Percentiles rank a stretch among this genome's conserved stretches.
Evolutionary conservation across 2,329 filamentous ascomycete genomes (phyloP).

Genomic region (Didymosphaeria variabile): DNA sequence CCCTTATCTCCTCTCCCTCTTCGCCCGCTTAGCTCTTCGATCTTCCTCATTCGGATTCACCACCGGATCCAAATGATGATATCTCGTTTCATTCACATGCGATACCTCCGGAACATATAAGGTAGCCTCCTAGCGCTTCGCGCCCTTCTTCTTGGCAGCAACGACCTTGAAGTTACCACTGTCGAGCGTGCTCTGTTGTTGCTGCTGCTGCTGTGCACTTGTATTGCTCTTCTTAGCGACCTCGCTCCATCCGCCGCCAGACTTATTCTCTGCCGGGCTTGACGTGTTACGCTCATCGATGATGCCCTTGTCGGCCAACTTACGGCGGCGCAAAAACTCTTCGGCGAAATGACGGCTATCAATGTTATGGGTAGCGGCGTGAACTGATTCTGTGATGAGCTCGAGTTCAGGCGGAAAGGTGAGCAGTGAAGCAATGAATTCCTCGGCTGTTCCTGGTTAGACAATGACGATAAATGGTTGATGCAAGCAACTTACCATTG

Average conservation of each 20-base stretch:
- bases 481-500: slow-evolving; percentile 63
- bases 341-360: slow-evolving; percentile 93
- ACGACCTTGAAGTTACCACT: slow-evolving; percentile 87
- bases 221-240: slow-evolving; percentile 95
- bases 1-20: background rate
- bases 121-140: slow-evolving; percentile 44
- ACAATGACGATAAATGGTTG: background rate
- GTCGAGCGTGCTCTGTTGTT: slow-evolving; percentile 51
- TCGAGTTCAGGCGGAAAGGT: slow-evolving; percentile 78
- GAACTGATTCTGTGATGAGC: slow-evolving; percentile 89
- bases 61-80: background rate
- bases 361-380: slow-evolving; percentile 85
- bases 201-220: slow-evolving; percentile 52
- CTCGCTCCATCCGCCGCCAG: slow-evolving; percentile 83
- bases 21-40: background rate
- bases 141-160: slow-evolving; percentile 85
- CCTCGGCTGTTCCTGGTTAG: slow-evolving; percentile 68
- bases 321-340: slow-evolving; percentile 92
- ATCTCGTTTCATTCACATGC: background rate
- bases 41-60: background rate
- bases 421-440: slow-evolving; percentile 79
- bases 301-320: slow-evolving; percentile 90
- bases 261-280: slow-evolving; percentile 55
- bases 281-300: slow-evolving; percentile 73
- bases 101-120: background rate